Conservation (phyloP, 176 grass and related monocot genomes). For the Ensete ventricosum region DNA sequence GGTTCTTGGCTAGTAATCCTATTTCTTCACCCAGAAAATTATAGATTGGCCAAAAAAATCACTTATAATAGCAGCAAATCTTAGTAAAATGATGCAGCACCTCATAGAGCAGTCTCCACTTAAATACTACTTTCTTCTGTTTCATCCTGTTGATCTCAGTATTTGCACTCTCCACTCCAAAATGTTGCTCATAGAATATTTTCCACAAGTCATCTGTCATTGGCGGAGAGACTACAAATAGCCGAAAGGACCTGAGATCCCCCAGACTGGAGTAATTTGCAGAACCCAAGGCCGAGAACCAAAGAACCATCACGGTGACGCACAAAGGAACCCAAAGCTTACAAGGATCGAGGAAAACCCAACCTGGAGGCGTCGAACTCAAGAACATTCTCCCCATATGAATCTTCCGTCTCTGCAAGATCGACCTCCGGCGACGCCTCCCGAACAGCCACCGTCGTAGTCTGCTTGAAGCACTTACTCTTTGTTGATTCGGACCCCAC, state of each 20-base stretch:
- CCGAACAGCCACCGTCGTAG: neutral
- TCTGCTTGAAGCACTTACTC: neutral
- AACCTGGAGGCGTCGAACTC: constrained; percentile 15
- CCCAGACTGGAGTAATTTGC: neutral
- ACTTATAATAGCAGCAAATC: neutral
- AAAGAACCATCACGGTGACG: neutral
- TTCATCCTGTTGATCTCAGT: constrained; percentile 33
- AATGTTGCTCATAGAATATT: constrained; percentile 36
- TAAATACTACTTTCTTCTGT: constrained; percentile 24
- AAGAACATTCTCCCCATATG: constrained; percentile 1
- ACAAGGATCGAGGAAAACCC: neutral
- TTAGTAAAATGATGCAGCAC: constrained; percentile 5
- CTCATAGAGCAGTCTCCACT: constrained; percentile 38
- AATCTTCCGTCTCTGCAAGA: constrained; percentile 8
- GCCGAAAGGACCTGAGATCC: neutral
- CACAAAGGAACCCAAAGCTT: neutral
- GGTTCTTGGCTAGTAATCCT: neutral
- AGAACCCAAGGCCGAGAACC: neutral
- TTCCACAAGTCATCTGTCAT: constrained; percentile 41
- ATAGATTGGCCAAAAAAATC: too few species aligned
- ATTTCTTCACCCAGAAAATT: neutral
- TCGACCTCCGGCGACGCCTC: neutral
- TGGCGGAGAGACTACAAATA: neutral
- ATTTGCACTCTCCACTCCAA: constrained; percentile 28
- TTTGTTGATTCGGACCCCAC: neutral